Evolutionary conservation across 2,329 filamentous ascomycete species (phyloP).

Genomic region (Trichoderma sp.): DNA sequence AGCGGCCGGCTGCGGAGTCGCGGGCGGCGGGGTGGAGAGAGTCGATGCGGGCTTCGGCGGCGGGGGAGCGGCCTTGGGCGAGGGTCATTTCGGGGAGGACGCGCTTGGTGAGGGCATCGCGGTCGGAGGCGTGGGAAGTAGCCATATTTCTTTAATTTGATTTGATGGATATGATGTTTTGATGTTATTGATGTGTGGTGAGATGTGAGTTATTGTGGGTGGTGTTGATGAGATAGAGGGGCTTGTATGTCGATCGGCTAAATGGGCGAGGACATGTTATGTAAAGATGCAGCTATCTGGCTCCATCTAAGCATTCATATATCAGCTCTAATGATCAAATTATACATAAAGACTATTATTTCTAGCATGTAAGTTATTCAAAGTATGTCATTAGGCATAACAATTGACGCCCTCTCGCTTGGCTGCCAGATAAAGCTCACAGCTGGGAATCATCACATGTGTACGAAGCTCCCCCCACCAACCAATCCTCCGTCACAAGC

Average conservation of each 20-base stretch:
- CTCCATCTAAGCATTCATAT: neutral
- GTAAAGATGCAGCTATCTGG: neutral
- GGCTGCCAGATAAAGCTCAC: neutral
- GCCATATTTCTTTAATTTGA: neutral
- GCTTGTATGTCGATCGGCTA: neutral
- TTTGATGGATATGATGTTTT: neutral
- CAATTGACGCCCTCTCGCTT: neutral
- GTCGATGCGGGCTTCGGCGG: neutral
- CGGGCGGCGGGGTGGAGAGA: conserved; percentile 15
- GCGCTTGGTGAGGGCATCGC: conserved; percentile 27
- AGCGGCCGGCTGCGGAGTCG: conserved; percentile 28
- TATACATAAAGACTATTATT: neutral
- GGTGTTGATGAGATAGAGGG: neutral
- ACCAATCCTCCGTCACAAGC: neutral
- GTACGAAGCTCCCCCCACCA: neutral
- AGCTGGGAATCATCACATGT: neutral
- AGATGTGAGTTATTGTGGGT: neutral
- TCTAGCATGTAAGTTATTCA: neutral
- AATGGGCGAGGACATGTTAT: neutral
- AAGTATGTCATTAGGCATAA: neutral
- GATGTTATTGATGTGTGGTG: neutral
- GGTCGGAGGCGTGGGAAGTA: conserved; percentile 17
- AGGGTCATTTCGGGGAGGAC: conserved; percentile 31
- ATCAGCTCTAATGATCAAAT: neutral
- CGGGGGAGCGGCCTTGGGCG: conserved; percentile 18